Evolutionary conservation across 495 filamentous ascomycete genomes (phyloP).

Genomic region (Neurospora terricola): DNA sequence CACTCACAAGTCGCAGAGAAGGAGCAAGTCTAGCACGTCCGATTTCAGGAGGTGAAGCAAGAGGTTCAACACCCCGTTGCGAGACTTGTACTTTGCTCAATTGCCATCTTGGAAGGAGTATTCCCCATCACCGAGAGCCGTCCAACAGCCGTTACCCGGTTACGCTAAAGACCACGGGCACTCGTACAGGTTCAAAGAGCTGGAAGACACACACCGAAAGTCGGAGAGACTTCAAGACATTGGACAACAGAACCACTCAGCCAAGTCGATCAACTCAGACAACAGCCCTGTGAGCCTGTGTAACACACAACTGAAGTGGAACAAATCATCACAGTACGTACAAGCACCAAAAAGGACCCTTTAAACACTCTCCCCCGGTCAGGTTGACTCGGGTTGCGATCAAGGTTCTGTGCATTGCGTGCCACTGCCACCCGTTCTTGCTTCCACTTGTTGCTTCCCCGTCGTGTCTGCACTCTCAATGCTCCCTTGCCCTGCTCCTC

Average conservation of each 20-base stretch:
- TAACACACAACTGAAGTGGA: background rate
- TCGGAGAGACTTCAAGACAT: background rate
- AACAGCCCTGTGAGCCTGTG: background rate
- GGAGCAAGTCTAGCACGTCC: conserved; percentile 4
- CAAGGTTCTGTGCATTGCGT: conserved; percentile 18
- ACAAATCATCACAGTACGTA: background rate
- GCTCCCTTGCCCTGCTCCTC: background rate
- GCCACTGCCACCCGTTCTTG: conserved; percentile 8
- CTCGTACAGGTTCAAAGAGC: background rate
- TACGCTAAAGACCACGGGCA: background rate
- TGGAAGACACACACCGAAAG: background rate
- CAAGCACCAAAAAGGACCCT: background rate
- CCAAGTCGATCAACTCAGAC: background rate
- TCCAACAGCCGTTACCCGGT: background rate
- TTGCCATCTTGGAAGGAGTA: background rate
- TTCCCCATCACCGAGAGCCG: background rate
- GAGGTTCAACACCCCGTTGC: background rate
- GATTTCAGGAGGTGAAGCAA: background rate
- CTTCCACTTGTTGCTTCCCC: background rate
- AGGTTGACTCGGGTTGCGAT: conserved; percentile 14
- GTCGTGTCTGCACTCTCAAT: background rate
- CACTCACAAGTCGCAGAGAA: background rate
- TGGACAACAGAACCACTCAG: background rate
- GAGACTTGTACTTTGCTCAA: background rate
- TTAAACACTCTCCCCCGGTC: background rate